phyloP scores from a whole-genome alignment of 345 rosid species.

The Rhizophora mangle region DNA sequence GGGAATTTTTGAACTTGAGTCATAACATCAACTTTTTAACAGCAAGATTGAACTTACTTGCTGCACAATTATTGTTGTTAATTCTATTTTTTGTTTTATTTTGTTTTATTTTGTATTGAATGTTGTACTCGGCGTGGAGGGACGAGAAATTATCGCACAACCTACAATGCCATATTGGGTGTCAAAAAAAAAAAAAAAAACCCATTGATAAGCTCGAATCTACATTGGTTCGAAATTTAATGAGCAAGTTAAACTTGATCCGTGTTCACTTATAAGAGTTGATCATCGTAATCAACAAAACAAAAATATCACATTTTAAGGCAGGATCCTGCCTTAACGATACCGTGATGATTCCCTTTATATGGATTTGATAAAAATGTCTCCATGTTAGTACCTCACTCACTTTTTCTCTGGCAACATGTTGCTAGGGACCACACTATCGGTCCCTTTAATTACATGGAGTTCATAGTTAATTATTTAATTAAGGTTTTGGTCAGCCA shows the following conservation, averaged over 20 bases:
- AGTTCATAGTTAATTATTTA: not conserved
- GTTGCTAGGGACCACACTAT: slow-evolving; percentile 42
- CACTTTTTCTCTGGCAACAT: slow-evolving; percentile 20
- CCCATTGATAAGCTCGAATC: too few species aligned
- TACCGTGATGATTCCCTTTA: slow-evolving; percentile 36
- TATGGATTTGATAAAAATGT: slow-evolving; percentile 40
- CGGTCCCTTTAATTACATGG: slow-evolving; percentile 14
- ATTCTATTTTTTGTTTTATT: too few species aligned
- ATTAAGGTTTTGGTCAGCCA: not conserved
- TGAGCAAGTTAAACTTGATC: slow-evolving; percentile 24
- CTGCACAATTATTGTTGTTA: too few species aligned
- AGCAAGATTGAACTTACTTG: too few species aligned
- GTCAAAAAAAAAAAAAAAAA: too few species aligned
- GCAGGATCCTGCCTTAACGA: slow-evolving; percentile 58
- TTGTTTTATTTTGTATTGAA: too few species aligned
- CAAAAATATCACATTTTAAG: not conserved
- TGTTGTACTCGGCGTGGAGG: too few species aligned
- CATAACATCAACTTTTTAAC: too few species aligned
- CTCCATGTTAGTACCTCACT: slow-evolving; percentile 14
- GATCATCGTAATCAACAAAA: slow-evolving; percentile 7
- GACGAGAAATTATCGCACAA: too few species aligned
- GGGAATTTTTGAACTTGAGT: too few species aligned
- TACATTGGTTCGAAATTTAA: not conserved
- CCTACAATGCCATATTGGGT: slow-evolving; percentile 1
- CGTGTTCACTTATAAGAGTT: slow-evolving; percentile 9